Conservation (phyloP, 1,284 basidiomycete genomes). For the Trichosporon sp. region DNA sequence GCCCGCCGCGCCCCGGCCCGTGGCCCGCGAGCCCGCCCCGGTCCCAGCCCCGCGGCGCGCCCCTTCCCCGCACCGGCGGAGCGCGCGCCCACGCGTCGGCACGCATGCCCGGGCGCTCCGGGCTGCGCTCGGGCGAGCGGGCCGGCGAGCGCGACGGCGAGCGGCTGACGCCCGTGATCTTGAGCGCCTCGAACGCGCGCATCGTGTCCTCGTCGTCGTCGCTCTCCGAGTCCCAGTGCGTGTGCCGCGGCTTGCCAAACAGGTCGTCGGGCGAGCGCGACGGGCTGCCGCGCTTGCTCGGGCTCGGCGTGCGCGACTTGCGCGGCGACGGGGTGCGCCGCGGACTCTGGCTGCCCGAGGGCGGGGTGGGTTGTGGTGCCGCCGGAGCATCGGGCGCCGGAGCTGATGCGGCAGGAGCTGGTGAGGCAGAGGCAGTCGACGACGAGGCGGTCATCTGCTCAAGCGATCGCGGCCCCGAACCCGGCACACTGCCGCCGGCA, state of each 20-base stretch:
- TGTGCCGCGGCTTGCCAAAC: constrained; percentile 1
- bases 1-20: not conserved
- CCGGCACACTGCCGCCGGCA: constrained; percentile 49
- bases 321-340: not conserved
- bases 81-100: too few species aligned
- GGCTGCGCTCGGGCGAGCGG: not conserved
- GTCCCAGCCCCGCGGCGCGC: not conserved
- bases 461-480: constrained; percentile 14
- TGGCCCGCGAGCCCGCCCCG: not conserved
- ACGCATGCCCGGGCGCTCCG: not conserved
- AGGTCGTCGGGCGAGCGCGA: not conserved
- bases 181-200: constrained; percentile 27
- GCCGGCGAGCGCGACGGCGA: not conserved
- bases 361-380: too few species aligned
- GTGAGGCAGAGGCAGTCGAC: not conserved
- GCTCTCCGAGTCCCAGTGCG: constrained; percentile 31
- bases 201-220: constrained; percentile 30
- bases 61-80: not conserved
- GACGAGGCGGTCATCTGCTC: not conserved
- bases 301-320: not conserved
- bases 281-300: not conserved
- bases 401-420: not conserved
- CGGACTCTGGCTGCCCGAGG: too few species aligned
- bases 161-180: constrained; percentile 1
- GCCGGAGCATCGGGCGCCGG: not conserved